Percentiles rank a stretch among this genome's conserved stretches.
Evolutionary conservation across 176 grass and related monocot genomes (phyloP).

Genomic region (Oryza brachyantha): DNA sequence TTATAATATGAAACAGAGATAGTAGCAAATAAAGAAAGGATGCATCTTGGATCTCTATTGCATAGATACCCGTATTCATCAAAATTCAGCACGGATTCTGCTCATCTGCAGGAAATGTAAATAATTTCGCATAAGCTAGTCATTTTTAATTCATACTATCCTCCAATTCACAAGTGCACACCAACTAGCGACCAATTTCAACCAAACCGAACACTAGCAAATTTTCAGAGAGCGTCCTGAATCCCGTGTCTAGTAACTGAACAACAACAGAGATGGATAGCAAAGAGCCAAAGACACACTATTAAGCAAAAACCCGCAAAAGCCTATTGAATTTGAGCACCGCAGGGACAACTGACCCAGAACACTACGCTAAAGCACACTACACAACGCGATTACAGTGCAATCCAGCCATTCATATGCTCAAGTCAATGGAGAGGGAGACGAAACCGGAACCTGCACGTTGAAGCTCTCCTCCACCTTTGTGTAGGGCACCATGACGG

Average conservation of each 20-base stretch:
- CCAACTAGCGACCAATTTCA: neutral
- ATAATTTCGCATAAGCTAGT: neutral
- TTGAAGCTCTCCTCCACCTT: constrained; percentile 99
- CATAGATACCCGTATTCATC: neutral
- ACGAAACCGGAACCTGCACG: constrained; percentile 44
- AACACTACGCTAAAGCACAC: neutral
- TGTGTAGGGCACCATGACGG: constrained; percentile 74
- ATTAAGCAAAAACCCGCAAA: neutral
- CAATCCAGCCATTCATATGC: neutral
- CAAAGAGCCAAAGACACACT: neutral
- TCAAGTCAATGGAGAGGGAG: neutral
- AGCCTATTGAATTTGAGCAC: neutral
- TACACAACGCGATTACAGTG: neutral
- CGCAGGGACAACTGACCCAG: neutral
- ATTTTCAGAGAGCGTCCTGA: neutral
- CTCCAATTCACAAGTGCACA: neutral
- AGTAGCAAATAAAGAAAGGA: neutral
- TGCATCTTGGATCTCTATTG: neutral
- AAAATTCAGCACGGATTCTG: neutral
- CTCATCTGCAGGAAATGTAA: neutral
- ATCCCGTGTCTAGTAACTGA: neutral
- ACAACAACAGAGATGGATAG: neutral
- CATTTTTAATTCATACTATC: neutral
- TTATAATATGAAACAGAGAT: too few relatives aligned
- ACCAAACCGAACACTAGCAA: neutral